These are phyloP conservation scores for Trichoderma asperelloides DNA, from an alignment of 495 filamentous ascomycete genomes.

Conservation along the genomic window DNA sequence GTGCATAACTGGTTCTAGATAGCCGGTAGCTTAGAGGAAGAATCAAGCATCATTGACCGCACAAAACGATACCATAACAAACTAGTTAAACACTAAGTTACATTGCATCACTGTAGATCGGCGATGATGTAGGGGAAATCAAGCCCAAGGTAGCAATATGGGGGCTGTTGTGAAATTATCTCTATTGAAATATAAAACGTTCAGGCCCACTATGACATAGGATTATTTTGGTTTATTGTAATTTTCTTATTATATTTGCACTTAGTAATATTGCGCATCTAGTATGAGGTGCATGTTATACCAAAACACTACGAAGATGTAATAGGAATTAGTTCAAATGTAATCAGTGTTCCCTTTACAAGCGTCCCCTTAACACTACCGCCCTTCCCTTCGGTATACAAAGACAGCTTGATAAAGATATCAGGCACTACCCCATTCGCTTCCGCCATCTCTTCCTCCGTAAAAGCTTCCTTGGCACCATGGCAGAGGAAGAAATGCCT, in stretches of 20 bases:
- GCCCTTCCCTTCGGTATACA: not conserved
- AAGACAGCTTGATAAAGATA: constrained; percentile 8
- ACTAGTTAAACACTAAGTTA: constrained; percentile 21
- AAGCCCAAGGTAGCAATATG: too few relatives aligned
- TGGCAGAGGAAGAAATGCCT: not conserved
- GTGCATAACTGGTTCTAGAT: too few relatives aligned
- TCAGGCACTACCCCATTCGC: not conserved
- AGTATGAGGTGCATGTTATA: too few relatives aligned
- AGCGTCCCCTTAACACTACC: not conserved
- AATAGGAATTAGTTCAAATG: not conserved
- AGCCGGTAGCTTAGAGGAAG: too few relatives aligned
- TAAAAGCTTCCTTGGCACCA: not conserved
- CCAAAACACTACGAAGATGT: not conserved
- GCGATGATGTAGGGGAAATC: too few relatives aligned
- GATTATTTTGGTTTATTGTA: not conserved
- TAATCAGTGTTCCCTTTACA: not conserved
- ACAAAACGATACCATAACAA: too few relatives aligned
- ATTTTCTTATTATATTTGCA: too few relatives aligned
- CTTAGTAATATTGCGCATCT: too few relatives aligned
- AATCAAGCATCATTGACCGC: too few relatives aligned
- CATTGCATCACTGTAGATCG: too few relatives aligned
- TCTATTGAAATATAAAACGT: too few relatives aligned
- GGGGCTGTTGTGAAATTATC: too few relatives aligned
- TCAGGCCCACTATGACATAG: not conserved
- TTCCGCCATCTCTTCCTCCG: not conserved